Percentiles rank a stretch among this genome's conserved stretches.
Conservation (phyloP, 1,284 basidiomycete species). For the Xerocomus cyaneibrunnescens region DNA sequence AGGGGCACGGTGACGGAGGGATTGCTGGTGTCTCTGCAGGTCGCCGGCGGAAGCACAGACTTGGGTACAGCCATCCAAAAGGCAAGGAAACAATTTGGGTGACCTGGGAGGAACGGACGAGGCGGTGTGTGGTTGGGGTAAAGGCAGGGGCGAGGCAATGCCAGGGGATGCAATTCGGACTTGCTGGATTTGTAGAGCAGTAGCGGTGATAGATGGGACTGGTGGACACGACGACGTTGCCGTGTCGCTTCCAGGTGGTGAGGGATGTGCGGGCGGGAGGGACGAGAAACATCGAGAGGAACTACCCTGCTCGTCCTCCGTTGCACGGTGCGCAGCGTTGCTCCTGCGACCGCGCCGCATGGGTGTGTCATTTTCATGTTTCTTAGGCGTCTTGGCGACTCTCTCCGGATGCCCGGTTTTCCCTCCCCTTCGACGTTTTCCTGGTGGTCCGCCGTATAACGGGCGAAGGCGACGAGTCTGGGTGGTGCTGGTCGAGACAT, state of each 20-base stretch:
- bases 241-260: not conserved
- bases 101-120: not conserved
- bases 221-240: slow-evolving; percentile 2
- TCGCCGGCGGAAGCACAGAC: slow-evolving; percentile 31
- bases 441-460: slow-evolving; percentile 4
- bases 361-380: slow-evolving; percentile 13
- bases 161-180: slow-evolving; percentile 18
- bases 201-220: slow-evolving; percentile 9
- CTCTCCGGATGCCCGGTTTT: not conserved
- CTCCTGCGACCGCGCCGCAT: slow-evolving; percentile 2
- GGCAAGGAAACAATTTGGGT: slow-evolving; percentile 24
- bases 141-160: not conserved
- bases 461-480: not conserved
- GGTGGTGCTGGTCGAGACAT: not conserved
- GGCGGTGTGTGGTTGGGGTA: not conserved
- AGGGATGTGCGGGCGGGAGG: not conserved
- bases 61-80: slow-evolving; percentile 26
- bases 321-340: not conserved
- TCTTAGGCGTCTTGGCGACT: slow-evolving; percentile 14
- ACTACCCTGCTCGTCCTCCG: slow-evolving; percentile 1
- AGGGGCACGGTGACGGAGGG: slow-evolving; percentile 29
- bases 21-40: slow-evolving; percentile 31
- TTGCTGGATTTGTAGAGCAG: slow-evolving; percentile 19
- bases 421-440: slow-evolving; percentile 20
- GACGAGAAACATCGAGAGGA: not conserved